Evolutionary conservation across 495 filamentous ascomycete genomes (phyloP).

Genomic region (Aspergillus bertholletiae): DNA sequence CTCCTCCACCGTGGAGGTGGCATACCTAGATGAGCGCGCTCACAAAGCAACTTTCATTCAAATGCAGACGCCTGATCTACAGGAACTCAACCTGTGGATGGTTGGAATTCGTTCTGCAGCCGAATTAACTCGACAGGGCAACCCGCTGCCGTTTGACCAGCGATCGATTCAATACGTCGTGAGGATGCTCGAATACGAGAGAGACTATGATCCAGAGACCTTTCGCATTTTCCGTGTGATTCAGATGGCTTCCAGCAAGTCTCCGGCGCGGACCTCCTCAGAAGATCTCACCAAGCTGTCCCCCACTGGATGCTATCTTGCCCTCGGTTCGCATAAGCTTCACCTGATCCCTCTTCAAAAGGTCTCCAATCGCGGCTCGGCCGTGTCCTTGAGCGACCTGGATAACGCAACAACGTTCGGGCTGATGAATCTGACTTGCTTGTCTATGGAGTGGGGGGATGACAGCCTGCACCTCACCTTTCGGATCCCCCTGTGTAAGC

Average conservation of each 20-base stretch:
- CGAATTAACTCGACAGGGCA: constrained; percentile 49
- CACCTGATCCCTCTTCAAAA: constrained; percentile 76
- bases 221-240: constrained; percentile 84
- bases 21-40: constrained; percentile 69
- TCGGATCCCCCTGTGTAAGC: constrained; percentile 62
- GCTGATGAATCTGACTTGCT: constrained; percentile 66
- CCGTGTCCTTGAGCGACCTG: constrained; percentile 48
- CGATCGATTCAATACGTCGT: constrained; percentile 63
- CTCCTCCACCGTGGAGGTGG: constrained; percentile 76
- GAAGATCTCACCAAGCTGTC: constrained; percentile 76
- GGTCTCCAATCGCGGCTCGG: constrained; percentile 50
- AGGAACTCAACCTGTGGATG: constrained; percentile 74
- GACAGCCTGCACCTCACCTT: constrained; percentile 87
- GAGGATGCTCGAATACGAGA: constrained; percentile 61
- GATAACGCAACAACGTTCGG: constrained; percentile 59
- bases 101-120: constrained; percentile 61
- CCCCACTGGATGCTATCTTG: constrained; percentile 76
- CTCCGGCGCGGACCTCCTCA: constrained; percentile 58
- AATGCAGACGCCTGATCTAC: constrained; percentile 68
- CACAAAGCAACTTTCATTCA: constrained; percentile 57
- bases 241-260: constrained; percentile 61
- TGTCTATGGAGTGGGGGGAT: constrained; percentile 67
- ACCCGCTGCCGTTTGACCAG: constrained; percentile 53
- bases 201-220: constrained; percentile 64
- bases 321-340: constrained; percentile 77